phyloP scores from a whole-genome alignment of 257 asterid genomes.

The Fraxinus anomala region DNA sequence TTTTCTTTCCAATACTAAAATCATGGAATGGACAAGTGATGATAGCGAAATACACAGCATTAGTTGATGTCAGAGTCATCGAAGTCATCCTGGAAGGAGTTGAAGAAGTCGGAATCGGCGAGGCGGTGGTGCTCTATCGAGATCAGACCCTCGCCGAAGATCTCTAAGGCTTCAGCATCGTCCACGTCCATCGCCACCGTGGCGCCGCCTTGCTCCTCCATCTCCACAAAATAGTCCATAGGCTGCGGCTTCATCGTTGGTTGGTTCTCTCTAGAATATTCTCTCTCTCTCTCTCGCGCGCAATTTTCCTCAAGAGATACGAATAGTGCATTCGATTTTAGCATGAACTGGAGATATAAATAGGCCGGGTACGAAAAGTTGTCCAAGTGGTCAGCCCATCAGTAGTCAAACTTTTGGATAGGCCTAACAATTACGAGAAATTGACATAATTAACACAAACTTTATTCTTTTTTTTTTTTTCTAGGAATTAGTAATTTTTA shows the following conservation, averaged over 20 bases:
- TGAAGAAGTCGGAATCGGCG: constrained; percentile 51
- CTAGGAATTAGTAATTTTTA: too few relatives aligned
- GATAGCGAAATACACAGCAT: background rate
- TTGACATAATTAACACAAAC: background rate
- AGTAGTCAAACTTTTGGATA: background rate
- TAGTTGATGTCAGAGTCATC: constrained; percentile 48
- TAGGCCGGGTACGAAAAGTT: background rate
- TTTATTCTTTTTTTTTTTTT: background rate
- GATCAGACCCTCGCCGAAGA: constrained; percentile 40
- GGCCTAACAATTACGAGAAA: background rate
- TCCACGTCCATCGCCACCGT: constrained; percentile 56
- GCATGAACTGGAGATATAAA: background rate
- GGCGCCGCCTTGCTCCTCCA: constrained; percentile 38
- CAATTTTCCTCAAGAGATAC: background rate
- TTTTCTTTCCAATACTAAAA: background rate
- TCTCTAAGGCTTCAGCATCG: constrained; percentile 43
- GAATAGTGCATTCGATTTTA: background rate
- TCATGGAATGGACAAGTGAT: background rate
- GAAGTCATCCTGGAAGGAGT: constrained; percentile 49
- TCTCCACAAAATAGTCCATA: constrained; percentile 33
- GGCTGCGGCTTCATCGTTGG: constrained; percentile 41
- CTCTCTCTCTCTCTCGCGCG: background rate
- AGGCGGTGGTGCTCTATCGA: constrained; percentile 44
- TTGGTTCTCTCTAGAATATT: background rate
- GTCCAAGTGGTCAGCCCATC: background rate